A percentile compares a stretch with the other conserved stretches of the same genome.
Conservation (phyloP, 495 filamentous ascomycete species). For the Penicillium steckii region DNA sequence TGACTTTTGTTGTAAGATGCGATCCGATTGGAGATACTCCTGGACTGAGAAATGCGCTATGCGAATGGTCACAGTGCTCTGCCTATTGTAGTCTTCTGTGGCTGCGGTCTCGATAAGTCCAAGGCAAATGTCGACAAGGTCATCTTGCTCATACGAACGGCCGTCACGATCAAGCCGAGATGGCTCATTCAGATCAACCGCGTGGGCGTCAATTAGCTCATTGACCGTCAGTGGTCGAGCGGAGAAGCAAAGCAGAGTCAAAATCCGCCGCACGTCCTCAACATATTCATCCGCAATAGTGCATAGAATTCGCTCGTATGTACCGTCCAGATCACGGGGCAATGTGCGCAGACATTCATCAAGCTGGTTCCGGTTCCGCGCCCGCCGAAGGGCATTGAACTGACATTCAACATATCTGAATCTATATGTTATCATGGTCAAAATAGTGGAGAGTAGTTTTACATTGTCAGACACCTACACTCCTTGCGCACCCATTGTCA, state of each 20-base stretch:
- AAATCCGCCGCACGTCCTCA: slow-evolving; percentile 25
- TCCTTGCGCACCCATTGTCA: slow-evolving; percentile 28
- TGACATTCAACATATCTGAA: slow-evolving; percentile 43
- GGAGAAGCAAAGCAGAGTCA: slow-evolving; percentile 34
- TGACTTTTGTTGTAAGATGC: slow-evolving; percentile 25
- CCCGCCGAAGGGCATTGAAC: slow-evolving; percentile 25
- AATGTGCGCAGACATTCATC: slow-evolving; percentile 27
- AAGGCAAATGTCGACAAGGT: slow-evolving; percentile 27
- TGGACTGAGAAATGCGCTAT: slow-evolving; percentile 42
- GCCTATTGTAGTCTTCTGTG: not conserved
- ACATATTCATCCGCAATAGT: slow-evolving; percentile 21
- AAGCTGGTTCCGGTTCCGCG: slow-evolving; percentile 22
- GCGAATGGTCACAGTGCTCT: slow-evolving; percentile 9
- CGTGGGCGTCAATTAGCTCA: slow-evolving; percentile 31
- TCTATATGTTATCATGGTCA: slow-evolving; percentile 21
- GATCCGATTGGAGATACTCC: slow-evolving; percentile 40
- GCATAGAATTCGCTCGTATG: slow-evolving; percentile 34
- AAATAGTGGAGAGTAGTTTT: not conserved
- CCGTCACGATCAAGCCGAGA: slow-evolving; percentile 21
- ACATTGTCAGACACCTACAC: slow-evolving; percentile 28
- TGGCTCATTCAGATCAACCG: slow-evolving; percentile 21
- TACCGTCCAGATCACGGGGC: slow-evolving; percentile 35
- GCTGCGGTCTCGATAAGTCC: slow-evolving; percentile 26
- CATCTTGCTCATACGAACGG: slow-evolving; percentile 19
- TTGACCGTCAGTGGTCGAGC: slow-evolving; percentile 23